Evolutionary conservation across 73 alveolate species (phyloP), one percentile per base, ranked within the genome.

Genomic region (Tetrahymena malaccensis): DNA sequence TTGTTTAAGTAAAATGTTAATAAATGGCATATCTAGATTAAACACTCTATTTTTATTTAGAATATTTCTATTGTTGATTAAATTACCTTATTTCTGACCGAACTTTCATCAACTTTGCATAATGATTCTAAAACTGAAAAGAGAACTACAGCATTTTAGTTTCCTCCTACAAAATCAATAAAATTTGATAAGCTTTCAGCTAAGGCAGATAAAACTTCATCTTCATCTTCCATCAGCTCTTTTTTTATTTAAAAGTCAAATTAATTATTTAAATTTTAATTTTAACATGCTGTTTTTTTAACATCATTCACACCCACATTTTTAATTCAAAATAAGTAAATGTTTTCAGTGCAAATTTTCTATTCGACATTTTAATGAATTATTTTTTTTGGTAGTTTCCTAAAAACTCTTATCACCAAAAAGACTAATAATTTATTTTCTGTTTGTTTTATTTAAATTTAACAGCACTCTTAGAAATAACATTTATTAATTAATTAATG

Each of bases 151-250:
- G 96, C 98, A 89, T 98, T 97, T 70, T 70, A 17, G 89, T 70
- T 70, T 55, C 99, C 99, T 34, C 99, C 99, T 38, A 99, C 98
- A 84, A 97, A 96, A 85, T 98, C 99, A 31, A 99, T 96, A 96
- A 99, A 98, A 85, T 96, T 70, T 35, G 99, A 96, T 44, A 98
- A 96, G 38, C 97, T 96, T 55, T 98, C 98, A 25, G 99, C 99
- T 95, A 99, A 96, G 55, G 97, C 99, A 10, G 98, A 95, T 38
- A 99, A 98, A 93, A 98, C 99, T 96, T 98, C 99, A 83, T 99
- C 99, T 85, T 99, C 99, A 96, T 99, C 99, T 94, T 99, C 99
- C 96, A 98, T 56, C 94, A 98, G 94, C 85, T 98, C 99, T 97
- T 94, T 38, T 35, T 70, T 37, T 56, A 83, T 13, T 50, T 50